These are phyloP conservation scores for Debaryomyces coudertii DNA, from an alignment of 1,139 yeast genomes.

Conservation along the genomic window DNA sequence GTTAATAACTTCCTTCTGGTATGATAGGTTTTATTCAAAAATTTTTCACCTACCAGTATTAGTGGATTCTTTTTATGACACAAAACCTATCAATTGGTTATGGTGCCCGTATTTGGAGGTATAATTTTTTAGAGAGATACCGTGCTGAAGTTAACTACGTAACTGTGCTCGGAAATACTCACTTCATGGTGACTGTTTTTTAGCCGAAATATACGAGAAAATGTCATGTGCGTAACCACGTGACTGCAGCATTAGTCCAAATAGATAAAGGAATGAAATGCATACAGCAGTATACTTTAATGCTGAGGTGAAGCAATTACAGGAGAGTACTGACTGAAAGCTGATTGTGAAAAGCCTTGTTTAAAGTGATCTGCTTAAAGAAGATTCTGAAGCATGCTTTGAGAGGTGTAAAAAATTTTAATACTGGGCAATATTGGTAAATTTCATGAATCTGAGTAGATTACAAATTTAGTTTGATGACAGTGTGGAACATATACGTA, in stretches of 20 bases:
- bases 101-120: not conserved
- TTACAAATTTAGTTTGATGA: no score
- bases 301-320: no score
- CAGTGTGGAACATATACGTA: no score
- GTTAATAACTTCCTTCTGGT: not conserved
- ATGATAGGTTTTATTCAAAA: constrained; percentile 8
- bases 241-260: not conserved
- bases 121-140: not conserved
- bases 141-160: constrained; percentile 29
- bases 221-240: not conserved
- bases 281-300: no score
- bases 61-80: constrained; percentile 1
- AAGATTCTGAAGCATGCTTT: not conserved
- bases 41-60: constrained; percentile 11
- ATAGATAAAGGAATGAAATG: not conserved
- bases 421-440: not conserved
- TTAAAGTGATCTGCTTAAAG: not conserved
- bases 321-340: not conserved
- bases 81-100: constrained; percentile 3
- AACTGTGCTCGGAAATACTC: constrained; percentile 42
- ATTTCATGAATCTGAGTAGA: no score
- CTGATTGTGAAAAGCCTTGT: not conserved
- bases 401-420: not conserved
- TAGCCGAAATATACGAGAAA: constrained; percentile 34
- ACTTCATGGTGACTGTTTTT: constrained; percentile 38